These are phyloP conservation scores for Alisma plantagoaquatica DNA, from an alignment of 106 monocot genomes.

Conservation along the genomic window DNA sequence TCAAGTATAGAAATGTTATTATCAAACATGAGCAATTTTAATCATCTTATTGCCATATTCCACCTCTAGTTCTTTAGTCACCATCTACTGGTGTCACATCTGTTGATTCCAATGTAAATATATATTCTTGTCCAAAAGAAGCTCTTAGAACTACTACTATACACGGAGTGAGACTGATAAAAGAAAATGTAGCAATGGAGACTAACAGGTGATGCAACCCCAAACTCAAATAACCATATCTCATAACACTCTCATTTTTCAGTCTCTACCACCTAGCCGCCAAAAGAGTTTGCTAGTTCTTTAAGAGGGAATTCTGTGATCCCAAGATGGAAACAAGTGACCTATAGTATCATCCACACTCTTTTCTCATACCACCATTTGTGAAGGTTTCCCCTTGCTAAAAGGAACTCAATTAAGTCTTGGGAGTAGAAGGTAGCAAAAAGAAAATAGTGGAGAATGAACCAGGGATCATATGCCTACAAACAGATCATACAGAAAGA, in stretches of 20 bases:
- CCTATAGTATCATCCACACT: constrained; percentile 58
- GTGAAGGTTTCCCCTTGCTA: constrained; percentile 12
- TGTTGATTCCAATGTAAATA: too few relatives aligned
- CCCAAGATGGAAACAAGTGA: constrained; percentile 39
- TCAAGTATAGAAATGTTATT: too few relatives aligned
- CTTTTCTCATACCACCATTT: constrained; percentile 84
- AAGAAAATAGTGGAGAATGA: constrained; percentile 37
- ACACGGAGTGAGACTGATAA: constrained; percentile 31
- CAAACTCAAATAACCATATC: constrained; percentile 40
- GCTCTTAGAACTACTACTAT: constrained; percentile 19
- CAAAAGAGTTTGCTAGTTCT: constrained; percentile 18
- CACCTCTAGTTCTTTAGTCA: too few relatives aligned
- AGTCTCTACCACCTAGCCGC: constrained; percentile 35
- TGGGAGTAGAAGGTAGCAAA: constrained; percentile 29
- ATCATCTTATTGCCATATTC: too few relatives aligned
- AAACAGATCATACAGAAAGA: constrained; percentile 3
- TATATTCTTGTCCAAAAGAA: constrained; percentile 8
- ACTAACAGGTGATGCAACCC: constrained; percentile 40
- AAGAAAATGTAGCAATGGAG: constrained; percentile 26
- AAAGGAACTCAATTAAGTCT: constrained; percentile 32
- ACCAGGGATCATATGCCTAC: constrained; percentile 19
- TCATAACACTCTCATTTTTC: constrained; percentile 30
- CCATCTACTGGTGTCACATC: too few relatives aligned
- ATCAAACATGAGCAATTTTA: too few relatives aligned
- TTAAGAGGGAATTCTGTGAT: constrained; percentile 23